These are phyloP conservation scores for Aspergillus sp. DNA, from an alignment of 2,329 filamentous ascomycete genomes.

Conservation along the genomic window DNA sequence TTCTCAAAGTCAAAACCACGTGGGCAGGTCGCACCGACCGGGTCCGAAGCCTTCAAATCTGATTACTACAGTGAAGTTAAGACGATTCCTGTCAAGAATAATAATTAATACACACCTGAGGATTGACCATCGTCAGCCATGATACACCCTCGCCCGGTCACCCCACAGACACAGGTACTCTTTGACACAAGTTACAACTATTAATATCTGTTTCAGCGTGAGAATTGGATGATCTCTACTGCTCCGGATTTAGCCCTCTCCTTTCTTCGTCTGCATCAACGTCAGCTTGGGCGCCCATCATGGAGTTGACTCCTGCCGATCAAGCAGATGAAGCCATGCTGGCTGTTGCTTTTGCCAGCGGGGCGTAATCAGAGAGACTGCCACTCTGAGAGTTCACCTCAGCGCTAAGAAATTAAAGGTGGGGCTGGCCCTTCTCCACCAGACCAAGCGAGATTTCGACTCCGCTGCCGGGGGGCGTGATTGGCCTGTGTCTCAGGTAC, in stretches of 20 bases:
- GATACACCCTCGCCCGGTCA: neutral
- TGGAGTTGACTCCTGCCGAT: neutral
- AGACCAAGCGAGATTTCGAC: constrained; percentile 26
- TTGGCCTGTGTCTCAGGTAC: constrained; percentile 24
- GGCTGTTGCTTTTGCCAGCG: neutral
- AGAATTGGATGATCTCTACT: neutral
- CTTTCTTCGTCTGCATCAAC: neutral
- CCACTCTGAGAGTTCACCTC: no score
- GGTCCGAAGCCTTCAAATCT: no score
- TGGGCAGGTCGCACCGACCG: no score
- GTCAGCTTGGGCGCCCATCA: neutral
- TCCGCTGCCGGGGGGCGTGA: constrained; percentile 7
- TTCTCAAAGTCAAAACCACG: no score
- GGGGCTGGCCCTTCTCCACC: constrained; percentile 17
- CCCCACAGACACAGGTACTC: neutral
- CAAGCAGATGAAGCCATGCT: neutral
- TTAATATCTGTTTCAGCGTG: neutral
- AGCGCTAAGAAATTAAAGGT: constrained; percentile 12
- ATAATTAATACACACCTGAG: neutral
- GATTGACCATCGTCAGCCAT: neutral
- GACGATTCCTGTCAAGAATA: neutral
- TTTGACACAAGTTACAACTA: neutral
- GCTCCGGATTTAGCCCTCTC: neutral
- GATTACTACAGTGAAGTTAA: neutral
- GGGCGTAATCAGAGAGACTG: constrained; percentile 16